These are phyloP conservation scores for Citrus reticulata DNA, from an alignment of 345 rosid species.

Conservation along the genomic window DNA sequence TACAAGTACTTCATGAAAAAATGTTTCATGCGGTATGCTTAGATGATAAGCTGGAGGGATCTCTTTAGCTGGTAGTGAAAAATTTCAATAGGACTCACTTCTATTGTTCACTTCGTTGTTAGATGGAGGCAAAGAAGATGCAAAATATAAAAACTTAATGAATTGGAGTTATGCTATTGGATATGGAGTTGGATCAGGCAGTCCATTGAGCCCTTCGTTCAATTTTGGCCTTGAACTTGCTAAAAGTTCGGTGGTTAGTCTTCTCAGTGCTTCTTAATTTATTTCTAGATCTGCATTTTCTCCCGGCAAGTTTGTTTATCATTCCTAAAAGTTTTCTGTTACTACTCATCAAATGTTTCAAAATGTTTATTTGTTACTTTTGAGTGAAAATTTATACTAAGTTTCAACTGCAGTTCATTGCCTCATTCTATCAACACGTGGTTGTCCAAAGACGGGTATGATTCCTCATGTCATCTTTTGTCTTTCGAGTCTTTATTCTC, in stretches of 20 bases:
- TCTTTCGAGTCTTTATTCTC: not conserved
- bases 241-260: constrained; percentile 67
- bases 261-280: constrained; percentile 1
- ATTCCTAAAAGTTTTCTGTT: not conserved
- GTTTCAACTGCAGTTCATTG: constrained; percentile 64
- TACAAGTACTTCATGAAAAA: not conserved
- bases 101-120: constrained; percentile 9
- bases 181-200: constrained; percentile 77
- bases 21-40: not conserved
- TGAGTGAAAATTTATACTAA: constrained; percentile 2
- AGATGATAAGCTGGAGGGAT: not conserved
- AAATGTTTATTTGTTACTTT: constrained; percentile 7
- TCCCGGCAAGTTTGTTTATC: not conserved
- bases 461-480: constrained; percentile 14
- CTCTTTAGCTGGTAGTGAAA: not conserved
- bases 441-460: constrained; percentile 93
- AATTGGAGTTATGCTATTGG: constrained; percentile 93
- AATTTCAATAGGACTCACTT: not conserved
- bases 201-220: constrained; percentile 88
- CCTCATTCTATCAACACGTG: constrained; percentile 85
- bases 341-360: not conserved
- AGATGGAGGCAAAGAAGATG: constrained; percentile 52
- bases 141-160: constrained; percentile 49
- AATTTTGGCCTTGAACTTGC: constrained; percentile 81
- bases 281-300: constrained; percentile 4